A percentile compares a stretch with the other conserved stretches of the same genome.
Evolutionary conservation across 192 early-diverging fungal genomes (phyloP).

Genomic region (Umbelopsis ramanniana): DNA sequence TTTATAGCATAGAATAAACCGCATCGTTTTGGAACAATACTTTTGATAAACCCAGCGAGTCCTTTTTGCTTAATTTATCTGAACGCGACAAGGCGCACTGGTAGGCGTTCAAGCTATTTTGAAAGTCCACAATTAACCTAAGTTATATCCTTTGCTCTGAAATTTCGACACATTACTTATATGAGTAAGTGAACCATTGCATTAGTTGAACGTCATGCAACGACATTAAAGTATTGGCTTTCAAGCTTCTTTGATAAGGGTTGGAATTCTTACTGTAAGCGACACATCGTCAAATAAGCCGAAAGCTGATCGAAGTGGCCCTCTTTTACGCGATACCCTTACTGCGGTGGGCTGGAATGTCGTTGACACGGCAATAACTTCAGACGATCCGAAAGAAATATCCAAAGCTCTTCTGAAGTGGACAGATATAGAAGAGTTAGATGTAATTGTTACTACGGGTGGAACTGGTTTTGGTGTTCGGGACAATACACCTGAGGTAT

Average conservation of each 20-base stretch:
- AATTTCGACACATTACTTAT: no score
- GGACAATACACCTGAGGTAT: conserved; percentile 89
- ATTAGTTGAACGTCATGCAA: background rate
- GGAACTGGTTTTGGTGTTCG: conserved; percentile 91
- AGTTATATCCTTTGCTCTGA: no score
- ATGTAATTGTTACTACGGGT: conserved; percentile 83
- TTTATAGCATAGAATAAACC: no score
- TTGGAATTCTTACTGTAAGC: conserved; percentile 51
- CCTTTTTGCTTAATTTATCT: no score
- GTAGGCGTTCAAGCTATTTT: no score
- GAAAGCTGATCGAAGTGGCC: conserved; percentile 67
- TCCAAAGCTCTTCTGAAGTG: conserved; percentile 52
- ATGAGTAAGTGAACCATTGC: background rate
- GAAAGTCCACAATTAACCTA: no score
- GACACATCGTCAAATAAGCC: conserved; percentile 60
- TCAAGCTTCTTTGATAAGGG: background rate
- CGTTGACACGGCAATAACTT: conserved; percentile 43
- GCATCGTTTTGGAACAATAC: no score
- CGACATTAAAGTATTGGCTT: background rate
- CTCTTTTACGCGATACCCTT: conserved; percentile 51
- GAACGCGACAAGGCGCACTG: no score
- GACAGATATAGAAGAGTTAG: conserved; percentile 52
- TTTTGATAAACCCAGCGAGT: no score
- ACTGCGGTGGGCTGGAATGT: conserved; percentile 42
- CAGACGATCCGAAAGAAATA: conserved; percentile 62